These are phyloP conservation scores for Bruguiera gymnorhiza DNA, from an alignment of 345 rosid species.

Conservation along the genomic window DNA sequence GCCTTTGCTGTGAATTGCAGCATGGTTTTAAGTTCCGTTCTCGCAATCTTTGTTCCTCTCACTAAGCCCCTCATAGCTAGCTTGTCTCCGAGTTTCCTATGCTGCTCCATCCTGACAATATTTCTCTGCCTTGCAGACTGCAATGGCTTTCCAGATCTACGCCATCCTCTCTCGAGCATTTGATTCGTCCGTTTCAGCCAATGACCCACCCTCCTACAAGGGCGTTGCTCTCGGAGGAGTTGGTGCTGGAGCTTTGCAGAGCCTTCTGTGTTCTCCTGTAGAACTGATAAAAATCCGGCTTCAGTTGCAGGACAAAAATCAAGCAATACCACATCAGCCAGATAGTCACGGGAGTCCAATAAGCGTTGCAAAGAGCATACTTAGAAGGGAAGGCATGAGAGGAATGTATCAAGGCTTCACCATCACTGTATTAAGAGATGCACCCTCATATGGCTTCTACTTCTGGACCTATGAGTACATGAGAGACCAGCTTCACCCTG, in stretches of 20 bases:
- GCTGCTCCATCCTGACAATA: slow-evolving; percentile 3
- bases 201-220: slow-evolving; percentile 75
- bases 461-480: slow-evolving; percentile 89
- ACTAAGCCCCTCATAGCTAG: too few species aligned
- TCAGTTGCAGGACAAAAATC: slow-evolving; percentile 47
- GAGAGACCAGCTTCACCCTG: slow-evolving; percentile 79
- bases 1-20: too few species aligned
- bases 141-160: slow-evolving; percentile 86
- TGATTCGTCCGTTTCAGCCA: slow-evolving; percentile 41
- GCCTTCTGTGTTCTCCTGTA: slow-evolving; percentile 63
- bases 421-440: slow-evolving; percentile 74
- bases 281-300: slow-evolving; percentile 87
- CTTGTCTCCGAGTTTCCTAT: background rate
- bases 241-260: slow-evolving; percentile 80
- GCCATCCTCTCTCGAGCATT: slow-evolving; percentile 77
- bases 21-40: too few species aligned
- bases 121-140: slow-evolving; percentile 57
- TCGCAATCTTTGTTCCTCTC: too few species aligned
- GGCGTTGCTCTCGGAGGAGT: slow-evolving; percentile 86
- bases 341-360: slow-evolving; percentile 43
- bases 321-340: slow-evolving; percentile 15
- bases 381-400: slow-evolving; percentile 48
- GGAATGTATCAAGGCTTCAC: slow-evolving; percentile 75
- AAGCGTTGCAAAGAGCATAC: slow-evolving; percentile 55
- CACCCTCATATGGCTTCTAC: slow-evolving; percentile 78